Base-by-base conservation (phyloP, 495 filamentous ascomycete species). In the Hypoxylon lienhwacheense region DNA sequence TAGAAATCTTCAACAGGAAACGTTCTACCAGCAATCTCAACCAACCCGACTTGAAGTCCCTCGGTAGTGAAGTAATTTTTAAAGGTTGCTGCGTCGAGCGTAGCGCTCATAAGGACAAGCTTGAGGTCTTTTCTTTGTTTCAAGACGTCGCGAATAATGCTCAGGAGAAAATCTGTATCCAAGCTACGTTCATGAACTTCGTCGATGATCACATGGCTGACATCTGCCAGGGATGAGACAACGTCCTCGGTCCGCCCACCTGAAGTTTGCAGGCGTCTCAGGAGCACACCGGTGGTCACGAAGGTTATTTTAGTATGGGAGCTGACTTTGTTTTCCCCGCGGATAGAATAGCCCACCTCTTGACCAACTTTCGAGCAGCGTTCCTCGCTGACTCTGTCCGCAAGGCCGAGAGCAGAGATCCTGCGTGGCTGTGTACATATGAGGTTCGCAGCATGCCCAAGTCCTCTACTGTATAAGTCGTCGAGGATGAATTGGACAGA, bases 51-150 rank as follows among this genome's bases (percentile, higher is more conserved):
- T 8, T 73, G 75, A 20, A 81, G 75, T 6, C 73, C 71, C 14
- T 79, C 75, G 7, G 78, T 80, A 10, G 80, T 81, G 67, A 98
- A 97, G 69, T 98, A 98, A 26, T 79, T 73, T 48, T 83, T 83
- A 69, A 97, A 98, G 3, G 91, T 82, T 2, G 81, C 78, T 7
- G 95, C 91, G 70, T 98, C 93, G 2, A 98, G 82, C 5, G 93
- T 98, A 8, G 93, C 93, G 67, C 90, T 95, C 95, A 98, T 98
- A n/a, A 98, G 76, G 28, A 98, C 85, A 31, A 98, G 83, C 70
- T 90, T 96, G 5, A 98, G 72, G 53, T 97, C 90, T 51, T 84
- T 84, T 39, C 90, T 81, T 55, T 78, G 74, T 34, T 77, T 80
- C 31, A 97, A 67, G 33, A 97, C 88, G 64, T 95, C 87, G 47